Base-by-base conservation (phyloP, 257 asterid species). In the Solanum habrochaites region DNA sequence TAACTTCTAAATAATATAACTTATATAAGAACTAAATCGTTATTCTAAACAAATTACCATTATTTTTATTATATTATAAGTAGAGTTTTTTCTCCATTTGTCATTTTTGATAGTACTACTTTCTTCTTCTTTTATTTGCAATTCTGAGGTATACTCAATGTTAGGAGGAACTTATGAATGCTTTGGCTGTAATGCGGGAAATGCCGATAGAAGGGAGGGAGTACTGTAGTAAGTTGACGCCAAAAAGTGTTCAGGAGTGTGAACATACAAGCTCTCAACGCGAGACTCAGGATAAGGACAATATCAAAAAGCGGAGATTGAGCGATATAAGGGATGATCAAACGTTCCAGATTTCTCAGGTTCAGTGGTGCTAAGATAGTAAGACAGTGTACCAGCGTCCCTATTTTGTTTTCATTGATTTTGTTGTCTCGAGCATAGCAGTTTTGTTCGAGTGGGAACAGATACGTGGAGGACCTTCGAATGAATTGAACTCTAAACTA, bases 81-180 rank as follows among this genome's bases (percentile, higher is more conserved):
- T 31, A 5, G 2, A 20, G 45, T 40, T 14, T 75, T 42, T 42
- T 74, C 56, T 39, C 31, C 20, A 21, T 39, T 23, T 72, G 14
- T 35, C 52, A 21, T 39, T 23, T 72, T 5, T 35, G 8, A 11
- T 37, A 0, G 82, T 11, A 39, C 2, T 74, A 6, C 52, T 11
- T 37, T 21, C 49, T 39, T 21, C 49, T 39, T 21, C 52, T 14
- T 25, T 8, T 27, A 78, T 45, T 45, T 78, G 8, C 64, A 8
- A 5, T 1, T 67, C 72, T 52, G 21, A 2, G n/a, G 73, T 37
- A 12, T 11, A 12, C 13, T 7, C 45, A 58, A 18, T 43, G 77
- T 71, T 87, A 93, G 97, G 93, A 87, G n/a, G 85, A 49, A 43
- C 23, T 92, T 87, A 69, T 77, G 90, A 91, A 91, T 43, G 93